phyloP scores from a whole-genome alignment of 2,329 filamentous ascomycete genomes.

The Exophiala sp. region DNA sequence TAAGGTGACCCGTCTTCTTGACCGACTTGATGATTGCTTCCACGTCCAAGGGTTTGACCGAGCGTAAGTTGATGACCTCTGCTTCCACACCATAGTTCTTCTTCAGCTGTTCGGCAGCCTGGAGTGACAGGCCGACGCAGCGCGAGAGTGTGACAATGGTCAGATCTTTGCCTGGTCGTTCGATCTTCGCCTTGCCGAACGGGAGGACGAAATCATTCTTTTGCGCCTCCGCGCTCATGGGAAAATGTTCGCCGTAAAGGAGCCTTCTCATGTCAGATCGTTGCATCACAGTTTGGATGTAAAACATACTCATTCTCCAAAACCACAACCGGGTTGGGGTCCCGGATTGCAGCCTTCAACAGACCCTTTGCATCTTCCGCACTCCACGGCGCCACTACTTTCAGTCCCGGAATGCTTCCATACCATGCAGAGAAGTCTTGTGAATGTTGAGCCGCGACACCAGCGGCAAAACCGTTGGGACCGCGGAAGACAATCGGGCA shows the following conservation, averaged over 20 bases:
- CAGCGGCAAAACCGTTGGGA: slow-evolving; percentile 93
- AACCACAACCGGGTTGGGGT: slow-evolving; percentile 93
- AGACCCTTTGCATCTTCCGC: slow-evolving; percentile 97
- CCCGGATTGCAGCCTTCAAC: slow-evolving; percentile 93
- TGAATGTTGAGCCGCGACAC: slow-evolving; percentile 95
- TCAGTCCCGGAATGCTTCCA: slow-evolving; percentile 92
- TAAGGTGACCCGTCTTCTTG: slow-evolving; percentile 93
- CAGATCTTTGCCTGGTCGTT: slow-evolving; percentile 89
- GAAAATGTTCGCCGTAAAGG: slow-evolving; percentile 89
- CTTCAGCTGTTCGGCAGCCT: slow-evolving; percentile 85
- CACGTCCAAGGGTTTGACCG: slow-evolving; percentile 91
- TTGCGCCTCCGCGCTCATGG: slow-evolving; percentile 94
- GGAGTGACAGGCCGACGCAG: slow-evolving; percentile 85
- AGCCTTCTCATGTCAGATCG: slow-evolving; percentile 45
- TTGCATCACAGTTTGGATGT: neutral
- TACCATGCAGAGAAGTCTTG: slow-evolving; percentile 99
- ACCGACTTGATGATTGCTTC: slow-evolving; percentile 93
- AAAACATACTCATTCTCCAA: slow-evolving; percentile 69
- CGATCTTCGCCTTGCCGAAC: slow-evolving; percentile 98
- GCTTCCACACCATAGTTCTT: slow-evolving; percentile 92
- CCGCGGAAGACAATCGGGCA: slow-evolving; percentile 99
- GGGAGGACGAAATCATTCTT: slow-evolving; percentile 95
- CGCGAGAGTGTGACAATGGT: slow-evolving; percentile 93
- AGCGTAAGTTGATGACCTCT: slow-evolving; percentile 97
- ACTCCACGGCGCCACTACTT: slow-evolving; percentile 95